A percentile compares a stretch with the other conserved stretches of the same genome.
Evolutionary conservation across 176 grass and related monocot genomes (phyloP).

Genomic region (Phyllostachys edulis): DNA sequence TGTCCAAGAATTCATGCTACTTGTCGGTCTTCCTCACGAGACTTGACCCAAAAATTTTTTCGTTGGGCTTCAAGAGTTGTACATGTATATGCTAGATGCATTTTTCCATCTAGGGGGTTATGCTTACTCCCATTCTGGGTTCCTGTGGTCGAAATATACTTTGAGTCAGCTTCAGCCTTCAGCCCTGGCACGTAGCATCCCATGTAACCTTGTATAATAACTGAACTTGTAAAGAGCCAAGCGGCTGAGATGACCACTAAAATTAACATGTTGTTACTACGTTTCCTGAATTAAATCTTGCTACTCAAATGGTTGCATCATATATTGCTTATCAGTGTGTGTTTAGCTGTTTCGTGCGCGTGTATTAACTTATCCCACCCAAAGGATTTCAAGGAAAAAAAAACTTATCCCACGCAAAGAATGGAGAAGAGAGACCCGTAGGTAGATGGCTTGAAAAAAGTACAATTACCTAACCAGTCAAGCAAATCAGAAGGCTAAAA

Average conservation of each 20-base stretch:
- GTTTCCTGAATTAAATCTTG: background rate
- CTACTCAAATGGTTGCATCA: background rate
- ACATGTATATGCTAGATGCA: slow-evolving; percentile 52
- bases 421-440: background rate
- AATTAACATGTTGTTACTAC: slow-evolving; percentile 27
- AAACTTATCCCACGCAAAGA: background rate
- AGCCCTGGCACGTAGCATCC: slow-evolving; percentile 19
- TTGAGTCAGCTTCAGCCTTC: background rate
- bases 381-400: background rate
- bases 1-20: slow-evolving; percentile 7
- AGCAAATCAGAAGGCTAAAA: slow-evolving; percentile 9
- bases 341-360: background rate
- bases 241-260: slow-evolving; percentile 25
- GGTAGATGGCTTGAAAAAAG: background rate
- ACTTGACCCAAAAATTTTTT: slow-evolving; percentile 52
- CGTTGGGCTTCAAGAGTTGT: slow-evolving; percentile 59
- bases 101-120: slow-evolving; percentile 27
- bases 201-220: slow-evolving; percentile 20
- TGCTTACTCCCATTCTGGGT: slow-evolving; percentile 2
- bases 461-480: background rate
- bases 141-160: background rate
- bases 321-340: background rate
- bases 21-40: slow-evolving; percentile 25
- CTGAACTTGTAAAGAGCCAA: slow-evolving; percentile 37
- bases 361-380: background rate